Conservation (phyloP, 768 basidiomycete genomes). For the Obba rivulosa region DNA sequence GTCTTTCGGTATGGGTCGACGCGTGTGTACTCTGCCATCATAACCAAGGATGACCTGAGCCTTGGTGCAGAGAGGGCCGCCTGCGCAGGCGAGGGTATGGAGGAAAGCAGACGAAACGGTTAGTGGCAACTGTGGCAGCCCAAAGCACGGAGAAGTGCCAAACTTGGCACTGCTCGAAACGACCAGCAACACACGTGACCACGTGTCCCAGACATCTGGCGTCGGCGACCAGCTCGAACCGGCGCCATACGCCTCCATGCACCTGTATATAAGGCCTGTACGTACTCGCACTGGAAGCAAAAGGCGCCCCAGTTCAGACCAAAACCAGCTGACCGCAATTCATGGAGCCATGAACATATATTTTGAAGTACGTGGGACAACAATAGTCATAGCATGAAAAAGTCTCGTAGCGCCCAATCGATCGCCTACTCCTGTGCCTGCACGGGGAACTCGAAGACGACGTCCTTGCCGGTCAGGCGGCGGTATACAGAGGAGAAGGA, state of each 20-base stretch:
- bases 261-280: background rate
- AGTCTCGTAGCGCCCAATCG: slow-evolving; percentile 25
- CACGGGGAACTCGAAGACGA: slow-evolving; percentile 88
- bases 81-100: slow-evolving; percentile 36
- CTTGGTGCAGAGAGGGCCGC: slow-evolving; percentile 34
- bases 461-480: slow-evolving; percentile 93
- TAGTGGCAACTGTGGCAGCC: background rate
- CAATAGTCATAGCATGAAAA: slow-evolving; percentile 29
- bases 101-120: slow-evolving; percentile 25
- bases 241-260: too few relatives aligned
- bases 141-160: background rate
- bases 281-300: background rate
- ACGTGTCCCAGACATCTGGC: background rate
- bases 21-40: slow-evolving; percentile 54
- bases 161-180: too few relatives aligned
- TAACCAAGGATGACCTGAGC: slow-evolving; percentile 18
- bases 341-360: slow-evolving; percentile 30
- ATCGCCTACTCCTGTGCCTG: slow-evolving; percentile 59
- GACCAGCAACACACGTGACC: too few relatives aligned
- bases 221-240: too few relatives aligned
- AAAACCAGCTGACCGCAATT: slow-evolving; percentile 10
- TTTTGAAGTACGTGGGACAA: slow-evolving; percentile 26
- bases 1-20: slow-evolving; percentile 64
- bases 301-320: background rate
- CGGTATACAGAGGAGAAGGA: slow-evolving; percentile 98